Evolutionary conservation across 768 basidiomycete species (phyloP).

Genomic region (Neoboletus magnificus): DNA sequence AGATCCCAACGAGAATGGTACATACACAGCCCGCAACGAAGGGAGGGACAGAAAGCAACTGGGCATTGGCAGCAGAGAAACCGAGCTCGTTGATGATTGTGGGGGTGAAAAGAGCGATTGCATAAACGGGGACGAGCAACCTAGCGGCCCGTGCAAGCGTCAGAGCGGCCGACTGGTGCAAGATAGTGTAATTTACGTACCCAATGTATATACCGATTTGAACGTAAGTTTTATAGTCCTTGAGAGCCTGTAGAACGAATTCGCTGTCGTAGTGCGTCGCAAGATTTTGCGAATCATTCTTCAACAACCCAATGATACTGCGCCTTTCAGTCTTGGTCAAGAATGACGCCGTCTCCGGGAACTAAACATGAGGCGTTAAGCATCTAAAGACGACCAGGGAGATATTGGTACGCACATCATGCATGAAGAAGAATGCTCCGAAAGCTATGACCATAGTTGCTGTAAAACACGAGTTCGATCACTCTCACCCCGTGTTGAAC

Average conservation of each 20-base stretch:
- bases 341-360: constrained; percentile 58
- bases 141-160: constrained; percentile 21
- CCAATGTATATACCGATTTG: constrained; percentile 41
- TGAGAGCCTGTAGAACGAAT: constrained; percentile 48
- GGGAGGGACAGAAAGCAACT: constrained; percentile 48
- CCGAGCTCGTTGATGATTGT: constrained; percentile 51
- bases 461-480: constrained; percentile 2
- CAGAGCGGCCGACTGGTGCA: neutral
- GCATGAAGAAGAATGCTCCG: constrained; percentile 47
- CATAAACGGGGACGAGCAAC: constrained; percentile 45
- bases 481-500: neutral
- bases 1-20: constrained; percentile 41
- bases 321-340: constrained; percentile 43
- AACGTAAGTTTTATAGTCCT: constrained; percentile 41
- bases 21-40: constrained; percentile 45
- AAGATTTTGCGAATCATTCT: constrained; percentile 43
- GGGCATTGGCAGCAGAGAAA: constrained; percentile 48
- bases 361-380: constrained; percentile 30
- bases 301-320: constrained; percentile 35
- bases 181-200: constrained; percentile 21
- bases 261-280: constrained; percentile 43
- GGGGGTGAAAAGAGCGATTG: constrained; percentile 49
- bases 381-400: constrained; percentile 1
- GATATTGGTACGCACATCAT: constrained; percentile 38
- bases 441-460: constrained; percentile 24